Base-by-base conservation (phyloP, 2,329 filamentous ascomycete genomes). In the Metarhizium anisopliae region DNA sequence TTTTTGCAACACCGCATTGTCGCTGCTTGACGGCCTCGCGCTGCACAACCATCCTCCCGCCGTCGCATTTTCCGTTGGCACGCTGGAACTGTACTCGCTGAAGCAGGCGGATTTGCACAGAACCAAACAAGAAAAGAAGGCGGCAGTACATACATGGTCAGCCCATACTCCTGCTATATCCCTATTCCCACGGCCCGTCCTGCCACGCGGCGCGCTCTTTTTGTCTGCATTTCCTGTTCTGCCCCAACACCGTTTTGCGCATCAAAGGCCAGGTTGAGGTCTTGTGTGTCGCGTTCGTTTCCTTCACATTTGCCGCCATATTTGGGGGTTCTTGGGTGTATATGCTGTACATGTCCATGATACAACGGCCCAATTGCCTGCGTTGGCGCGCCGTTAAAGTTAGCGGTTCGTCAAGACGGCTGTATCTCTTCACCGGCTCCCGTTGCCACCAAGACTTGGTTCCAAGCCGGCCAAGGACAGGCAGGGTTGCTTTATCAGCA, bases 401-500 rank as follows among this genome's bases (percentile, higher is more conserved):
- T 47, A 38, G 50, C 29, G 29, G 29, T 43, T 29, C 38, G 40
- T 29, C 38, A 29, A 18, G 32, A 14, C 11, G 11, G 47, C 10
- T n/a, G n/a, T 20, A 18, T 45, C 7, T 20, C 16, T 20, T 20
- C n/a, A 16, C 18, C n/a, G 18, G 42, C n/a, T 45, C 42, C 25
- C 42, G 42, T 45, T 20, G 47, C 45, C 32, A 14, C 42, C 49
- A 45, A 10, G 16, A 52, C 58, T 59, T 60, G 58, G 59, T 62
- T 61, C 25, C 64, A 64, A 62, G 64, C 62, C 61, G 64, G 63
- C 52, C 47, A 45, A 45, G 51, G 25, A 20, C 45, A 30, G 63
- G 63, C 67, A 64, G 64, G 66, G 65, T 67, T 70, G 67, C 66
- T 68, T 68, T 68, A 68, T 70, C 68, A 68, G 67, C 69, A 66